Conservation (phyloP, 805 yeast species). For the Huiozyma naganishii region DNA sequence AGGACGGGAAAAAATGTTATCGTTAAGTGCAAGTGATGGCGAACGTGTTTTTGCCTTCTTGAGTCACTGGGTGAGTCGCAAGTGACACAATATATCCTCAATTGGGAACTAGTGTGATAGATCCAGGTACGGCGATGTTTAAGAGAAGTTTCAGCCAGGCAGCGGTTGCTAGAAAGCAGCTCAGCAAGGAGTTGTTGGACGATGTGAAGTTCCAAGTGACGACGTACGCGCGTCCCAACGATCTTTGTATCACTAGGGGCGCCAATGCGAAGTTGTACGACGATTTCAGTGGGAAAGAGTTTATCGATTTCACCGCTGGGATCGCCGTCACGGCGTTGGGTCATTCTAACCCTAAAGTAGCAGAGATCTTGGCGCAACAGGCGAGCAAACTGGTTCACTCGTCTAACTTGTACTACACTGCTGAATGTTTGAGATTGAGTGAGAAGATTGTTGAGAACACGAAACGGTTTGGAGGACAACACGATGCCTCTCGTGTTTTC, state of each 20-base stretch:
- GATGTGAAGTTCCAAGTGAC: slow-evolving; percentile 39
- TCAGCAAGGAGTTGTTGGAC: slow-evolving; percentile 4
- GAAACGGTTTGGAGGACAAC: slow-evolving; percentile 64
- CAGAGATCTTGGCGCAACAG: slow-evolving; percentile 64
- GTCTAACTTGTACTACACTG: slow-evolving; percentile 76
- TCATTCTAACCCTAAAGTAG: slow-evolving; percentile 66
- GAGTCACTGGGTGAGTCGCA: not conserved
- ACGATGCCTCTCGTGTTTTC: slow-evolving; percentile 63
- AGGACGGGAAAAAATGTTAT: slow-evolving; percentile 1
- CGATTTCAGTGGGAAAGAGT: slow-evolving; percentile 55
- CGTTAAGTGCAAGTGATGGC: slow-evolving; percentile 15
- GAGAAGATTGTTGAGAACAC: slow-evolving; percentile 63
- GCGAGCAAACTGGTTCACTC: slow-evolving; percentile 64
- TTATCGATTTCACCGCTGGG: slow-evolving; percentile 88
- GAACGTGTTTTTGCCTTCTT: slow-evolving; percentile 3
- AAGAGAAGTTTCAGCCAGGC: slow-evolving; percentile 12
- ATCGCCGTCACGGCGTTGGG: slow-evolving; percentile 96
- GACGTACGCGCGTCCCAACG: slow-evolving; percentile 68
- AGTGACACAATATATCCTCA: slow-evolving; percentile 1
- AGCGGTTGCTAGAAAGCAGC: slow-evolving; percentile 4
- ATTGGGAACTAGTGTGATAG: not conserved
- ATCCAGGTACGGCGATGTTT: slow-evolving; percentile 7
- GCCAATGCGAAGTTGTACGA: slow-evolving; percentile 76
- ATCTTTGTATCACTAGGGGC: slow-evolving; percentile 66
- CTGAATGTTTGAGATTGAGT: slow-evolving; percentile 74